Evolutionary conservation across 2,329 filamentous ascomycete species (phyloP), one percentile per base, ranked within the genome.

Genomic region (Phialocephala sp.): DNA sequence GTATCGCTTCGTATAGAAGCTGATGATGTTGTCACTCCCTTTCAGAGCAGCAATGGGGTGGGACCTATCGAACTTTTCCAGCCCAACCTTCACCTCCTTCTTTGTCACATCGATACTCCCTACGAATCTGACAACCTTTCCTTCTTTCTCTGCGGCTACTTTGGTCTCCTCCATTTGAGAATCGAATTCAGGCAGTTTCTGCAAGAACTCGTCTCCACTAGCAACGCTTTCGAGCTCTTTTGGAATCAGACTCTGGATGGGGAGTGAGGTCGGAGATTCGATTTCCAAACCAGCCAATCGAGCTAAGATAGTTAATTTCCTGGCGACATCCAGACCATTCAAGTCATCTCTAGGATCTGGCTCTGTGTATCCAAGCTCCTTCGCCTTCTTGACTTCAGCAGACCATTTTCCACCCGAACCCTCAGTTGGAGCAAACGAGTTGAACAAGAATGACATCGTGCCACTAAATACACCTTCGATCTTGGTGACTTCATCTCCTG

Each of bases 11-110:
- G 95, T 99, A 81, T 97, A 97, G 84, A 99, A 97, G 83, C 90
- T 97, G 77, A 99, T 97, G 77, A 99, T 97, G 83, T 99, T 99
- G 78, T 98, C 95, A 79, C 94, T 98, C 41, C 95, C 95, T 85
- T 97, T 97, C 65, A 99, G 84, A 57, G 91, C 91, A 15, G 95
- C 95, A 80, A 99, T 97, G 14, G 95, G 92, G 76, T 96, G 93
- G 67, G 91, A 91, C 72, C 87, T 88, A 71, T 97, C 93, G 73
- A 93, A 94, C 80, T 91, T 92, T 84, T 97, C 90, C 70, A 99
- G 81, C 2, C 95, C 94, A 65, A 99, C 95, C 83, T 94, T 96
- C 78, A 98, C 91, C 72, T 89, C 82, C 77, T 92, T 90, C 68
- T 84, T 86, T n/a, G 82, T 84, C 52, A 97, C 89, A 76, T 99